phyloP scores from a whole-genome alignment of 106 monocot species.

The Phalaenopsis equestris region DNA sequence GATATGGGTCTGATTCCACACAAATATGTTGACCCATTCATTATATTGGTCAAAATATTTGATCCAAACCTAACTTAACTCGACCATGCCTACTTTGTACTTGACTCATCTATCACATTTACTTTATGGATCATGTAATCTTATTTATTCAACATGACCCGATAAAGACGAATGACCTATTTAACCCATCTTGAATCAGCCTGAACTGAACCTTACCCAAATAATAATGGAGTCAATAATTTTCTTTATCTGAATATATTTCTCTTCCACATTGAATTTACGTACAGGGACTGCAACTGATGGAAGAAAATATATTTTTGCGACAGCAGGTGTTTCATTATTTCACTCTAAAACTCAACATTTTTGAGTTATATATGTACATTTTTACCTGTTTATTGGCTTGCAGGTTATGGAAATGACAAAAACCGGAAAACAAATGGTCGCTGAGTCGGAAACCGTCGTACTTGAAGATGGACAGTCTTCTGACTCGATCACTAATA shows the following conservation, averaged over 20 bases:
- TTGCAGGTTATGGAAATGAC: conserved; percentile 38
- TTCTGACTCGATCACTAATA: conserved; percentile 54
- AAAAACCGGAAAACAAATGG: conserved; percentile 20
- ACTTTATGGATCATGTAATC: too few species aligned
- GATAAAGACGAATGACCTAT: too few species aligned
- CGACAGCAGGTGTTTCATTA: conserved; percentile 36
- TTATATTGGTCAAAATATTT: too few species aligned
- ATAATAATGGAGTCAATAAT: too few species aligned
- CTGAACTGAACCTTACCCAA: too few species aligned
- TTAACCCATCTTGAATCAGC: too few species aligned
- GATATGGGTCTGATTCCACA: too few species aligned
- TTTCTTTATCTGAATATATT: neutral
- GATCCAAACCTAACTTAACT: too few species aligned
- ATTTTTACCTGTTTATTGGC: neutral
- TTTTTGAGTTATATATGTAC: neutral
- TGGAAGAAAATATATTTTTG: conserved; percentile 54
- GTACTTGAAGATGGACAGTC: conserved; percentile 45
- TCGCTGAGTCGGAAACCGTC: conserved; percentile 26
- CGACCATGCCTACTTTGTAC: too few species aligned
- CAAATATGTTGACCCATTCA: too few species aligned
- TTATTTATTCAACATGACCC: too few species aligned
- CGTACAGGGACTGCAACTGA: conserved; percentile 41
- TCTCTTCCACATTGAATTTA: neutral
- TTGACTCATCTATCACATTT: too few species aligned
- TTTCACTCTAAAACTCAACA: neutral